These are phyloP conservation scores for Anthracocystis walkeri DNA, from an alignment of 1,284 basidiomycete genomes.

Conservation along the genomic window DNA sequence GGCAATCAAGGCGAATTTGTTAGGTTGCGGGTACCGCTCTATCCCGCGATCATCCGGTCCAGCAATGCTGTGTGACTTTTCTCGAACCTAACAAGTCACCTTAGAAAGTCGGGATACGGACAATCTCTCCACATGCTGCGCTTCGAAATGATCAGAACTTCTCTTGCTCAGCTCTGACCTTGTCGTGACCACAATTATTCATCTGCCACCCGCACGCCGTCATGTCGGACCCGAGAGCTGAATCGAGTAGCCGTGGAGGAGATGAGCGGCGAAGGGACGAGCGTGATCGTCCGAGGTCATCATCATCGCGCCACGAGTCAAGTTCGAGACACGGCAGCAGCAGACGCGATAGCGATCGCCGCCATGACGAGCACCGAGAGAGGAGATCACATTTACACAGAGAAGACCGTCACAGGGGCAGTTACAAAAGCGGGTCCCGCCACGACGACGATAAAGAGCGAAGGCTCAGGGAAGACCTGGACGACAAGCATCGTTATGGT, in stretches of 20 bases:
- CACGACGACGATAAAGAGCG: neutral
- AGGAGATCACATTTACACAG: conserved; percentile 15
- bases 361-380: conserved; percentile 11
- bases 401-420: conserved; percentile 7
- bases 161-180: neutral
- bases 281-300: neutral
- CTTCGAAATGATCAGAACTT: neutral
- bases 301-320: conserved; percentile 11
- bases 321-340: conserved; percentile 17
- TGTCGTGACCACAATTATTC: neutral
- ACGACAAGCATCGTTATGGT: neutral
- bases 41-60: conserved; percentile 11
- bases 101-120: conserved; percentile 6
- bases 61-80: neutral
- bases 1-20: conserved; percentile 1
- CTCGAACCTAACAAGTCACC: neutral
- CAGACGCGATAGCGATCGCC: conserved; percentile 7
- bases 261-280: neutral
- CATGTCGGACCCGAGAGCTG: conserved; percentile 17
- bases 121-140: conserved; percentile 11
- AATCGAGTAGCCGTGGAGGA: neutral
- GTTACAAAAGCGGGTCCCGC: neutral
- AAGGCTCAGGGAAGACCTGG: conserved; percentile 2
- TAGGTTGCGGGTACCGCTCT: neutral
- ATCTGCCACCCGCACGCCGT: too few species aligned